A percentile compares a stretch with the other conserved stretches of the same genome.
Evolutionary conservation across 331 rosid genomes (phyloP).

Genomic region (Arachis monticola): DNA sequence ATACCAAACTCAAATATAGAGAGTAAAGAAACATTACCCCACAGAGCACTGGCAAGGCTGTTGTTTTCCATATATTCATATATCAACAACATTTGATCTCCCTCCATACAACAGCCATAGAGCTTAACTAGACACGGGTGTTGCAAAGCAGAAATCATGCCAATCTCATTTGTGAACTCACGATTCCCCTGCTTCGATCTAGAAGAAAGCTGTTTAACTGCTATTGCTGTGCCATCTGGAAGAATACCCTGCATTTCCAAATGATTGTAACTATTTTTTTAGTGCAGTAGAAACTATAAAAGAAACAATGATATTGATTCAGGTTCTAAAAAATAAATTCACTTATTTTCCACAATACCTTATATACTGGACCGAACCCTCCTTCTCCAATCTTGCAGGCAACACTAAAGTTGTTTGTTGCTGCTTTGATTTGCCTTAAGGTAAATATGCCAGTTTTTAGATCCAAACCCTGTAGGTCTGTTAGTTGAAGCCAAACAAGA

Average conservation of each 20-base stretch:
- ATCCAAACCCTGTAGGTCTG: neutral
- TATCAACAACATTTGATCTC: neutral
- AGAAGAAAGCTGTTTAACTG: constrained; percentile 64
- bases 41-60: constrained; percentile 28
- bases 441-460: neutral
- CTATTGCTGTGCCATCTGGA: constrained; percentile 47
- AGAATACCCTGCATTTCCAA: constrained; percentile 52
- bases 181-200: constrained; percentile 53
- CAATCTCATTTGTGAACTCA: neutral
- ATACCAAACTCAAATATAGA: neutral
- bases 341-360: neutral
- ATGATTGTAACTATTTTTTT: neutral
- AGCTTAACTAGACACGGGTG: neutral
- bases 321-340: neutral
- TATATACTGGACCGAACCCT: neutral
- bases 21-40: constrained; percentile 41
- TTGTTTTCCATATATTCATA: neutral
- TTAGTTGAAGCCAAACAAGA: neutral
- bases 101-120: neutral
- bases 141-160: constrained; percentile 4
- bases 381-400: neutral
- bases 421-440: neutral
- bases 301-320: neutral
- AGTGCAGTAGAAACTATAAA: neutral
- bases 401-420: neutral